These are phyloP conservation scores for Ceratocystis huliohia DNA, from an alignment of 2,329 filamentous ascomycete genomes.

Conservation along the genomic window DNA sequence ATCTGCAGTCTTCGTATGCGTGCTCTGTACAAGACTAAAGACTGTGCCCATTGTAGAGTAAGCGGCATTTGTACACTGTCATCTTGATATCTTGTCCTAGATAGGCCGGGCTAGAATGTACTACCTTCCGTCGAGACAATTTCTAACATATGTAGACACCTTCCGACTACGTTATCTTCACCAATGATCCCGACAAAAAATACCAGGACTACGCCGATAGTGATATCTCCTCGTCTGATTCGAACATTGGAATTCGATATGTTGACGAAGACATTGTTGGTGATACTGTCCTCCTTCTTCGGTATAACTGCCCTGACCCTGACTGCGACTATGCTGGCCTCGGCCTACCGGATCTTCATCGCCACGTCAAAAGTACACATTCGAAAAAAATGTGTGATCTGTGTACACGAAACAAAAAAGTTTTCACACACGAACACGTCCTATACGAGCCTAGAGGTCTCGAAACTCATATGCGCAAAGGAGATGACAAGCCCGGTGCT, in stretches of 20 bases:
- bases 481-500: constrained; percentile 81
- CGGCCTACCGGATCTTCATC: constrained; percentile 43
- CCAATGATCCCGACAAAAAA: constrained; percentile 66
- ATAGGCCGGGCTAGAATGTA: neutral
- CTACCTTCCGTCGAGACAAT: neutral
- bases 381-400: constrained; percentile 84
- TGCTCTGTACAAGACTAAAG: constrained; percentile 89
- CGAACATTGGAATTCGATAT: constrained; percentile 83
- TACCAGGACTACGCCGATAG: constrained; percentile 67
- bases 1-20: constrained; percentile 86
- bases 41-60: constrained; percentile 90
- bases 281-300: constrained; percentile 73
- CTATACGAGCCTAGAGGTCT: constrained; percentile 73
- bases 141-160: constrained; percentile 37
- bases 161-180: constrained; percentile 81
- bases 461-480: constrained; percentile 75
- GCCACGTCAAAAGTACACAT: constrained; percentile 74
- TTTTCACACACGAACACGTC: constrained; percentile 96
- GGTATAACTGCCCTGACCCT: constrained; percentile 86
- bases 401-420: constrained; percentile 87
- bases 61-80: constrained; percentile 27
- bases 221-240: constrained; percentile 68
- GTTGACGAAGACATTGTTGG: constrained; percentile 79
- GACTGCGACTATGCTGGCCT: constrained; percentile 72
- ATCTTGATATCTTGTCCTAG: neutral